Base-by-base conservation (phyloP, 768 basidiomycete species). In the Hysterangium stoloniferum region DNA sequence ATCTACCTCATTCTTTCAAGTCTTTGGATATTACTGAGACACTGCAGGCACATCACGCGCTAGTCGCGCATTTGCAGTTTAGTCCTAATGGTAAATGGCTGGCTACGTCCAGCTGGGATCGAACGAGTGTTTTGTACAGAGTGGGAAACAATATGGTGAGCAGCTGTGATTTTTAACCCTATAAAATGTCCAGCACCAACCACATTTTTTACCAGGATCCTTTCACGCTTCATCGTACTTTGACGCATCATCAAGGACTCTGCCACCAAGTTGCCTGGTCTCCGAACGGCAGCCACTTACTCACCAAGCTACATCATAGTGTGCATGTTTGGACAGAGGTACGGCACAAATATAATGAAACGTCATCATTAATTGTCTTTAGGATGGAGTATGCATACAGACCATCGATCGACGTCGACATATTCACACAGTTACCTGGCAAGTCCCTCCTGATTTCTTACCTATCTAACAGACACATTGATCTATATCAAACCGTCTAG, bases 241-340 rank as follows among this genome's bases (percentile, higher is more conserved):
- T 87, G 17, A 79, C 79, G 0, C 84, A 86, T 58, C 69, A 79
- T 4, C 73, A 77, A 54, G 82, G 81, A n/a, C 85, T 86, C 62
- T 79, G 85, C 28, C 77, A 79, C 29, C 84, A 86, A 64, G 84
- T 86, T 28, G 84, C 82, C 27, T 88, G 85, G 82, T 83, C 83
- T 13, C 83, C 84, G 0, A 73, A 70, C 28, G 83, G 85, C 13
- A 71, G 72, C 44, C 62, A 71, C 41, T 67, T 88, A 6, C 63
- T 88, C 9, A 85, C 84, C 2, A 85, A 83, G 64, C 70, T 83
- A 42, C 69, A 66, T 35, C 72, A 78, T 48, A 79, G 76, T 9
- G 71, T 86, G 54, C 86, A 85, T 64, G 68, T 86, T 31, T 88
- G 85, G 85, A 80, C 53, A 9, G 76, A 80, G 68, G 84, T 82